A percentile compares a stretch with the other conserved stretches of the same genome.
These are phyloP conservation scores for Leishmania tropica DNA, from an alignment of 208 protist species.

Conservation along the genomic window DNA sequence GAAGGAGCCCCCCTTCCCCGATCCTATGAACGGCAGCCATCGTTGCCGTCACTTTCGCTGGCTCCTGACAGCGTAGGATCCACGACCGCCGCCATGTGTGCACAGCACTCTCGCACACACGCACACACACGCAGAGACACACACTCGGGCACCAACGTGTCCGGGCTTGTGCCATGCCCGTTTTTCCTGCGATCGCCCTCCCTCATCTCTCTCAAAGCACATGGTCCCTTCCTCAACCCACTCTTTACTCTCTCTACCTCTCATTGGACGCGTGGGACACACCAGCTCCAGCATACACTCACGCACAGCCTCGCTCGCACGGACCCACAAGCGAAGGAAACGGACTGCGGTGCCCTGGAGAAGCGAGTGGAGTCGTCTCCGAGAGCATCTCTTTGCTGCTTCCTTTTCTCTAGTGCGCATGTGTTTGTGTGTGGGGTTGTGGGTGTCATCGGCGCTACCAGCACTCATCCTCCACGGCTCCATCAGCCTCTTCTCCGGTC, in stretches of 20 bases:
- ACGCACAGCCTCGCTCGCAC: conserved; percentile 19
- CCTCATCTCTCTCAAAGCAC: background rate
- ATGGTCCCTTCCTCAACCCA: background rate
- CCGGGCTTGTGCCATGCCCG: background rate
- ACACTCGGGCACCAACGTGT: background rate
- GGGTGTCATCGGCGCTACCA: background rate
- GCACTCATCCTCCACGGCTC: background rate
- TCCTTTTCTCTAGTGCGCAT: background rate
- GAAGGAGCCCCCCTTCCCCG: background rate
- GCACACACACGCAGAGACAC: background rate
- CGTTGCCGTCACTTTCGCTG: background rate
- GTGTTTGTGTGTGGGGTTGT: background rate
- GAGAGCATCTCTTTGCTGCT: background rate
- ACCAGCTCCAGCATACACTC: background rate
- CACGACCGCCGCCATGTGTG: background rate
- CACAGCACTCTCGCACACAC: background rate
- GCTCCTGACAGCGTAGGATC: background rate
- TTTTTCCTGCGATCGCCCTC: background rate
- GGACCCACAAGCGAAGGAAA: conserved; percentile 1
- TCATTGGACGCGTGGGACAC: background rate
- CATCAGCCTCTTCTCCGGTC: background rate
- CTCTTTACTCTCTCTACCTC: background rate
- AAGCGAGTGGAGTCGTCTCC: background rate
- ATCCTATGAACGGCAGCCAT: background rate
- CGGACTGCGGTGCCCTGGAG: background rate